These are phyloP conservation scores for Condylostoma magnum DNA, from an alignment of 169 alveolate genomes.

Conservation along the genomic window DNA sequence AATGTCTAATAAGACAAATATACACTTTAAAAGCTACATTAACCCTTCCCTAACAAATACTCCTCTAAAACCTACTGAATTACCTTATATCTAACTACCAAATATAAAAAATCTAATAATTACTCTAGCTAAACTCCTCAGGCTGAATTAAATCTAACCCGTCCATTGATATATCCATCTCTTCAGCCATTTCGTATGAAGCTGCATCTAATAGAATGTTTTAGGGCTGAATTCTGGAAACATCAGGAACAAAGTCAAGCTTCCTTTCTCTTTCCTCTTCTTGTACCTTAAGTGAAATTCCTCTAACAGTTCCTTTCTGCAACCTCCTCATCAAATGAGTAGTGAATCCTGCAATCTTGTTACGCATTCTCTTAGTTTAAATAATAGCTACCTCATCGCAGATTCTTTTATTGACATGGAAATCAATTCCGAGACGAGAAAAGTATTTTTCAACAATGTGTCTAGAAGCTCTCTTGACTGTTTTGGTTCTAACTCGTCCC, in stretches of 20 bases:
- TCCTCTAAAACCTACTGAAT: too few relatives aligned
- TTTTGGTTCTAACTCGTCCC: constrained; percentile 99
- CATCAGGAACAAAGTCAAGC: constrained; percentile 96
- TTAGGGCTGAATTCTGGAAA: too few relatives aligned
- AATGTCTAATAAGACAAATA: too few relatives aligned
- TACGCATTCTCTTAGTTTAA: constrained; percentile 97
- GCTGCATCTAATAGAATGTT: constrained; percentile 45
- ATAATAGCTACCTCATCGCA: constrained; percentile 98
- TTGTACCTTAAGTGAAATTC: constrained; percentile 98
- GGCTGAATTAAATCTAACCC: too few relatives aligned
- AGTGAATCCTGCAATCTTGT: constrained; percentile 97
- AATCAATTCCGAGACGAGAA: constrained; percentile 95
- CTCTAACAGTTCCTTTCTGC: constrained; percentile 99
- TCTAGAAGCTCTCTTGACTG: constrained; percentile 99
- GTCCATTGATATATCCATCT: too few relatives aligned
- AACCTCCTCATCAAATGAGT: constrained; percentile 94
- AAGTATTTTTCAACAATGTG: constrained; percentile 98
- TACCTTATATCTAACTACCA: too few relatives aligned
- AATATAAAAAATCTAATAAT: too few relatives aligned
- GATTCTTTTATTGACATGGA: constrained; percentile 98
- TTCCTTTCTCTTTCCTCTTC: constrained; percentile 99
- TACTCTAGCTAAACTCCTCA: too few relatives aligned
- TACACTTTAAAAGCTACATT: too few relatives aligned
- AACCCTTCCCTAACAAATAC: too few relatives aligned
- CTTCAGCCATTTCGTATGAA: too few relatives aligned